Conservation (phyloP, 1,284 basidiomycete species). For the Agaricales sp. region DNA sequence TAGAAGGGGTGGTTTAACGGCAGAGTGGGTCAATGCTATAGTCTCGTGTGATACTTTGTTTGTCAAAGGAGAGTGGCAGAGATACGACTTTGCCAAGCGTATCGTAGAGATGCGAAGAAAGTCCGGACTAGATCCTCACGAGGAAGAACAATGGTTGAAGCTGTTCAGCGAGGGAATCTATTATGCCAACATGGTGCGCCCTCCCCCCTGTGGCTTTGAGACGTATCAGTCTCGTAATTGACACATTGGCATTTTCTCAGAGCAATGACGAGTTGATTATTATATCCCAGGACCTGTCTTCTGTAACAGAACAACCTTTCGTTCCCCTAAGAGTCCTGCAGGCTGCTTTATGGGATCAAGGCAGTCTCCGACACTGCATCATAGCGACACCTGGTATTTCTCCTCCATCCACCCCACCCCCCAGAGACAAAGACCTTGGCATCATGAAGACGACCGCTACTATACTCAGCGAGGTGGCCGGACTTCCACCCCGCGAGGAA, state of each 20-base stretch:
- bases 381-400: constrained; percentile 26
- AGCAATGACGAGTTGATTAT: constrained; percentile 66
- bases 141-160: constrained; percentile 57
- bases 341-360: constrained; percentile 69
- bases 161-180: constrained; percentile 79
- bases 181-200: constrained; percentile 78
- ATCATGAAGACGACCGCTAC: constrained; percentile 40
- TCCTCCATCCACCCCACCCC: constrained; percentile 20
- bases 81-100: constrained; percentile 71
- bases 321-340: constrained; percentile 62
- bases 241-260: constrained; percentile 29
- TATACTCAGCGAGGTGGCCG: constrained; percentile 26
- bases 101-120: constrained; percentile 63
- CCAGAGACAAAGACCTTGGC: constrained; percentile 51
- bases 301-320: constrained; percentile 57
- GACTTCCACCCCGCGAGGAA: constrained; percentile 10
- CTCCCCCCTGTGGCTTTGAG: neutral
- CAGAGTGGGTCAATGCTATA: constrained; percentile 66
- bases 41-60: constrained; percentile 78
- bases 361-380: constrained; percentile 49
- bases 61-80: constrained; percentile 66
- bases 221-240: constrained; percentile 11
- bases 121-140: constrained; percentile 36
- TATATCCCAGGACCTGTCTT: constrained; percentile 66
- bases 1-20: constrained; percentile 53